These are phyloP conservation scores for Sarcocystis neurona DNA, from an alignment of 169 alveolate species.

Conservation along the genomic window DNA sequence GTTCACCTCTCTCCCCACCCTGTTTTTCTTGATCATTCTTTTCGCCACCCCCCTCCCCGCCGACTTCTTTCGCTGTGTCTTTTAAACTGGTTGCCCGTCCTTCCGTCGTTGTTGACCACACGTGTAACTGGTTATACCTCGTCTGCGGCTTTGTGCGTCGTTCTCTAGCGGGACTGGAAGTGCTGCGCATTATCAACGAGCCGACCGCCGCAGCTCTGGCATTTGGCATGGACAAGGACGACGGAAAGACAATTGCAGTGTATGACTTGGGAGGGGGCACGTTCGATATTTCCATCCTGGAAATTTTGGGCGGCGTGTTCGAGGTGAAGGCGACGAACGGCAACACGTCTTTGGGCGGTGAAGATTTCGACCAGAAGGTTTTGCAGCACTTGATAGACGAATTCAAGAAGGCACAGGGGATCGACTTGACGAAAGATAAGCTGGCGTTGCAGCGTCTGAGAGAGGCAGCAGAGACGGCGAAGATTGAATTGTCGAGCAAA, in stretches of 20 bases:
- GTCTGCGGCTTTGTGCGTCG: too few species aligned
- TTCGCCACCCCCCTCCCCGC: too few species aligned
- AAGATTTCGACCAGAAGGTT: constrained; percentile 96
- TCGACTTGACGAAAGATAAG: constrained; percentile 94
- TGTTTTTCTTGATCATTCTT: too few species aligned
- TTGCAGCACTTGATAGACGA: constrained; percentile 92
- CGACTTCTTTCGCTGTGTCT: too few species aligned
- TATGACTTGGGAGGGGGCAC: constrained; percentile 97
- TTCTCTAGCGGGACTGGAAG: constrained; percentile 95
- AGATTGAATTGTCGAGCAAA: constrained; percentile 94
- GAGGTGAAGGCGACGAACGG: constrained; percentile 99
- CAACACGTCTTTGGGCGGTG: constrained; percentile 99
- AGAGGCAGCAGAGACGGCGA: constrained; percentile 99
- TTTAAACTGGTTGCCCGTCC: too few species aligned
- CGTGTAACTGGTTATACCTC: too few species aligned
- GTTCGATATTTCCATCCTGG: constrained; percentile 97
- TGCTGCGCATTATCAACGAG: constrained; percentile 97
- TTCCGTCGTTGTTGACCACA: too few species aligned
- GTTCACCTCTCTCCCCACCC: too few species aligned
- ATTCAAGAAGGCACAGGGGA: constrained; percentile 94
- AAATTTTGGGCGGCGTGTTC: constrained; percentile 97
- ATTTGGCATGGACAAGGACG: constrained; percentile 96
- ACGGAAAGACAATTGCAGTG: constrained; percentile 90
- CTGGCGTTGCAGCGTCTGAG: constrained; percentile 96
- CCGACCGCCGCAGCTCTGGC: constrained; percentile 99